Conservation (phyloP, 441 rosid species). For the Iberis amara region DNA sequence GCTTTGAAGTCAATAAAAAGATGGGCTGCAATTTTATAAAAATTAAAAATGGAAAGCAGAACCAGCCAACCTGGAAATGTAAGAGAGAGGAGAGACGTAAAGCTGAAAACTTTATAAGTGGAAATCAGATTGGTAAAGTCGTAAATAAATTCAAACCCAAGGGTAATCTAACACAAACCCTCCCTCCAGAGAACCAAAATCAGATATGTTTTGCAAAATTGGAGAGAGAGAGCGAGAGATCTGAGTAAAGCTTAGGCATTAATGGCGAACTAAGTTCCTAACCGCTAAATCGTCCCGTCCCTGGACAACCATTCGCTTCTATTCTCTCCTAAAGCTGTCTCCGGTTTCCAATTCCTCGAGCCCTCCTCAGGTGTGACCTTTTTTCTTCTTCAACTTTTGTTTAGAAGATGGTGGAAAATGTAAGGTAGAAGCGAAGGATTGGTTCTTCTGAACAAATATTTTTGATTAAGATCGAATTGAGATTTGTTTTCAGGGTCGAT, state of each 20-base stretch:
- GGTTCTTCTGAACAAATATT: too few relatives aligned
- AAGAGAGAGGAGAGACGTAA: constrained; percentile 12
- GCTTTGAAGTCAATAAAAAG: too few relatives aligned
- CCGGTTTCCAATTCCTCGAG: constrained; percentile 3
- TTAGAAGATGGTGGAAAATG: too few relatives aligned
- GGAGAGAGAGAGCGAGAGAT: constrained; percentile 31
- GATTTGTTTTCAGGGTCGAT: constrained; percentile 14
- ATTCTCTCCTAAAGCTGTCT: neutral
- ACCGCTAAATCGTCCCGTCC: constrained; percentile 32
- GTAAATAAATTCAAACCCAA: constrained; percentile 14
- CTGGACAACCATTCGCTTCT: constrained; percentile 25
- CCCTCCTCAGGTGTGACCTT: too few relatives aligned
- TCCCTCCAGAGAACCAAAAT: constrained; percentile 11
- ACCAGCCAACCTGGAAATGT: constrained; percentile 22
- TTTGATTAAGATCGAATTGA: too few relatives aligned
- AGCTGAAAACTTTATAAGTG: neutral
- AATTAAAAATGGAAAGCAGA: neutral
- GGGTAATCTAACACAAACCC: neutral
- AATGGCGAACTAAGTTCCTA: constrained; percentile 27
- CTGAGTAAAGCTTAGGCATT: constrained; percentile 30
- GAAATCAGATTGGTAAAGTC: neutral
- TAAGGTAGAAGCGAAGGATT: too few relatives aligned
- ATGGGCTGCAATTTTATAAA: too few relatives aligned
- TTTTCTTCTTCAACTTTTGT: too few relatives aligned
- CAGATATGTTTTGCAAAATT: constrained; percentile 3